These are phyloP conservation scores for Diaporthe sp. DNA, from an alignment of 2,329 filamentous ascomycete genomes.

Conservation along the genomic window DNA sequence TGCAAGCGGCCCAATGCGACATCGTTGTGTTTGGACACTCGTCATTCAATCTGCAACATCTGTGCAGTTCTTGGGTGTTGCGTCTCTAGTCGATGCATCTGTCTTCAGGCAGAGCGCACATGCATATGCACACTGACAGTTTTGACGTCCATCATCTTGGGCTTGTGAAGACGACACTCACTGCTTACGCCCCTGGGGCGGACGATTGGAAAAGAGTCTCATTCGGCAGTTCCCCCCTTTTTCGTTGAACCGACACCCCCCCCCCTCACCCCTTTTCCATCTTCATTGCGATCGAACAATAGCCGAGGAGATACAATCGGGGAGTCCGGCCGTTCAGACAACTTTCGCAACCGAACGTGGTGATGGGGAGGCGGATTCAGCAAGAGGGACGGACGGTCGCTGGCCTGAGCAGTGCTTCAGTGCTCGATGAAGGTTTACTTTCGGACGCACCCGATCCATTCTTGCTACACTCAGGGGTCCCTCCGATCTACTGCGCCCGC, in stretches of 20 bases:
- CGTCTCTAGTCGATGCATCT: neutral
- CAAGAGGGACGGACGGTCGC: neutral
- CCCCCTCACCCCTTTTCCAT: neutral
- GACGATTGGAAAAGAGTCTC: neutral
- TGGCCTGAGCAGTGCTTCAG: neutral
- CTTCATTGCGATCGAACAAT: neutral
- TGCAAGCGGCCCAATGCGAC: neutral
- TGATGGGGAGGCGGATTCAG: neutral
- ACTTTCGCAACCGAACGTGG: neutral
- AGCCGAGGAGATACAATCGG: neutral
- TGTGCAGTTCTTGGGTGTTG: neutral
- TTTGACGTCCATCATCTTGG: neutral
- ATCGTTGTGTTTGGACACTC: neutral
- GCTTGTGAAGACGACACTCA: neutral
- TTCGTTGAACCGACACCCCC: neutral
- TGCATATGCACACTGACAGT: slow-evolving; percentile 4
- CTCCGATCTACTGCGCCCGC: slow-evolving; percentile 13
- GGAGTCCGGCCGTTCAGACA: slow-evolving; percentile 3
- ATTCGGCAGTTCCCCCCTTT: neutral
- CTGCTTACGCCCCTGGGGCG: neutral
- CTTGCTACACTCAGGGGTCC: slow-evolving; percentile 10
- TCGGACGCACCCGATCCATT: slow-evolving; percentile 14
- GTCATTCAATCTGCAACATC: slow-evolving; percentile 17
- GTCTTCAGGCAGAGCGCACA: neutral
- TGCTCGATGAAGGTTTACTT: slow-evolving; percentile 11